These are phyloP conservation scores for Beauveria sp. DNA, from an alignment of 2,329 filamentous ascomycete genomes.

Conservation along the genomic window DNA sequence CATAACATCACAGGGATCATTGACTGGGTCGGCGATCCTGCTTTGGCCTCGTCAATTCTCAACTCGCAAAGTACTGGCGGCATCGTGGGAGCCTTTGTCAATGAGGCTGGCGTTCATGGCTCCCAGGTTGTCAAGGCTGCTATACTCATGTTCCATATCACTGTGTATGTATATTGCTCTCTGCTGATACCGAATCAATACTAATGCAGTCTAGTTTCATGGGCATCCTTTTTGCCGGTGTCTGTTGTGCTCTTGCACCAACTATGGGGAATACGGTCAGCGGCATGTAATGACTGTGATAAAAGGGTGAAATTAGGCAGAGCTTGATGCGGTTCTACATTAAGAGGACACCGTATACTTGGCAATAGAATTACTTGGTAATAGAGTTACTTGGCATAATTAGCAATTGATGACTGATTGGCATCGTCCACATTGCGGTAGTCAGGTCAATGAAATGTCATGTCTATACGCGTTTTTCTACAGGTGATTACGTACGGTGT, in stretches of 20 bases:
- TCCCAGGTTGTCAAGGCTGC: conserved; percentile 1
- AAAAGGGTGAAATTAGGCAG: not conserved
- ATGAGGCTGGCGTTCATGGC: not conserved
- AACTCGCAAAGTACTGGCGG: not conserved
- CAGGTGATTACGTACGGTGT: not conserved
- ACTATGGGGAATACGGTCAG: too few species aligned
- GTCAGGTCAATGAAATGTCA: not conserved
- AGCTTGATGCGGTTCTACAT: not conserved
- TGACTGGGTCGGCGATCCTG: too few species aligned
- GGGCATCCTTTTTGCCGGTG: conserved; percentile 16
- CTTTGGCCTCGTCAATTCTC: too few species aligned
- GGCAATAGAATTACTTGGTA: not conserved
- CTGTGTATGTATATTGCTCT: conserved; percentile 17
- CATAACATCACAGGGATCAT: too few species aligned
- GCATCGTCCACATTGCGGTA: not conserved
- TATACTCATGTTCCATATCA: conserved; percentile 16
- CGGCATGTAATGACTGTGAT: too few species aligned
- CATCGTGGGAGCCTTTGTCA: not conserved
- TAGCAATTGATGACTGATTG: not conserved
- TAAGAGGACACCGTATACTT: not conserved
- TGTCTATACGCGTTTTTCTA: not conserved
- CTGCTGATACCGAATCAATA: conserved; percentile 14
- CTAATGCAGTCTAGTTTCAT: conserved; percentile 15
- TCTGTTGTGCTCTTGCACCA: conserved; percentile 5
- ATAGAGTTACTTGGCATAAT: not conserved